These are phyloP conservation scores for Cryphonectria japonica DNA, from an alignment of 2,329 filamentous ascomycete genomes.

Conservation along the genomic window DNA sequence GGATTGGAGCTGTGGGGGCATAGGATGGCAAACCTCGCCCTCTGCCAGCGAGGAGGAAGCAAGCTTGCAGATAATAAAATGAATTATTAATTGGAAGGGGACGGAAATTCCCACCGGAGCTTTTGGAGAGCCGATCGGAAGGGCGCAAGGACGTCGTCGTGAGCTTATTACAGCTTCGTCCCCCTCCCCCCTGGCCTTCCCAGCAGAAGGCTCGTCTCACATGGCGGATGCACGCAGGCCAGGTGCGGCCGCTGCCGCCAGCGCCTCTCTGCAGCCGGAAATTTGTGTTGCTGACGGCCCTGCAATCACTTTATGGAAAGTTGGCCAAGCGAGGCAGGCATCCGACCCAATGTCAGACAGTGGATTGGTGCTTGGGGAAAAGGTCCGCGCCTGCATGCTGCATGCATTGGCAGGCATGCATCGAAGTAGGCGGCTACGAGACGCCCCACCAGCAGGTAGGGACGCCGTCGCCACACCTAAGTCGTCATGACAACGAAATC, in stretches of 20 bases:
- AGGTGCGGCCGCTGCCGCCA: conserved; percentile 11
- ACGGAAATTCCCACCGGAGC: background rate
- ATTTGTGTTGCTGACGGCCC: background rate
- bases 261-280: background rate
- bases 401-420: conserved; percentile 24
- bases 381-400: conserved; percentile 17
- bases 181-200: background rate
- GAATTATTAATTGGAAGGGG: background rate
- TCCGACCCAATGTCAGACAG: background rate
- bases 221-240: background rate
- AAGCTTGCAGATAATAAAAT: background rate
- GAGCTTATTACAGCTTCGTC: background rate
- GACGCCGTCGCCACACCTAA: background rate
- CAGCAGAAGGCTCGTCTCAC: background rate
- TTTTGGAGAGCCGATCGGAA: background rate
- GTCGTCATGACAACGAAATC: conserved; percentile 26
- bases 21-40: background rate
- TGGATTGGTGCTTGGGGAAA: conserved; percentile 1
- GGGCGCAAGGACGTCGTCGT: background rate
- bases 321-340: background rate
- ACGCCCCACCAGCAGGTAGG: conserved; percentile 6
- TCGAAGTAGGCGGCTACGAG: conserved; percentile 18
- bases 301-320: conserved; percentile 1
- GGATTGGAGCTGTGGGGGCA: conserved; percentile 1
- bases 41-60: background rate